A percentile compares a stretch with the other conserved stretches of the same genome.
These are phyloP conservation scores for Septoria petroselini DNA, from an alignment of 2,329 filamentous ascomycete genomes.

Conservation along the genomic window DNA sequence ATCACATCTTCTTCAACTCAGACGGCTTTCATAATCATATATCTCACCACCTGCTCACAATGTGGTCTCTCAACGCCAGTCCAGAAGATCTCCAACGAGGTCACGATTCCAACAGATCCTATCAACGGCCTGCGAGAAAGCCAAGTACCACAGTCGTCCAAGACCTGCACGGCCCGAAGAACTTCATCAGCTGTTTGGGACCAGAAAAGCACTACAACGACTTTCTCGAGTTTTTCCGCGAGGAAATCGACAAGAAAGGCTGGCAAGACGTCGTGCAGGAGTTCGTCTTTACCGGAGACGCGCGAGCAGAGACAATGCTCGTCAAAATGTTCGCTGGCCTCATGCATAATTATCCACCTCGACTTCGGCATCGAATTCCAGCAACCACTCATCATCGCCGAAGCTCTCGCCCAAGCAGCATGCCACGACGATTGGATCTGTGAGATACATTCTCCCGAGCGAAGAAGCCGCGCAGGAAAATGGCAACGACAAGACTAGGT, in stretches of 20 bases:
- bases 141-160: constrained; percentile 51
- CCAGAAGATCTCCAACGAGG: constrained; percentile 58
- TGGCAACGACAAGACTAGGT: constrained; percentile 33
- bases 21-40: constrained; percentile 79
- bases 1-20: constrained; percentile 79
- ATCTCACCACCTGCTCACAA: constrained; percentile 69
- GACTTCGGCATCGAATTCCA: constrained; percentile 80
- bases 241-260: constrained; percentile 63
- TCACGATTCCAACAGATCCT: constrained; percentile 63
- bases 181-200: constrained; percentile 61
- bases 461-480: constrained; percentile 49
- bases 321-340: constrained; percentile 66
- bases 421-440: constrained; percentile 62
- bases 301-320: constrained; percentile 65
- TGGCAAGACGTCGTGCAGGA: constrained; percentile 62
- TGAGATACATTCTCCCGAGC: constrained; percentile 52
- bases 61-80: constrained; percentile 71
- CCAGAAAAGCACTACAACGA: constrained; percentile 64
- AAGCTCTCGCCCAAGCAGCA: constrained; percentile 73
- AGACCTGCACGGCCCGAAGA: constrained; percentile 56
- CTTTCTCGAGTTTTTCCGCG: constrained; percentile 73
- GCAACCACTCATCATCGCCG: constrained; percentile 76
- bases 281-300: constrained; percentile 66
- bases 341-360: constrained; percentile 72
- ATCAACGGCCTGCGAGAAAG: constrained; percentile 56